Base-by-base conservation (phyloP, 192 early-diverging fungal species). In the Mortierella antarctica region DNA sequence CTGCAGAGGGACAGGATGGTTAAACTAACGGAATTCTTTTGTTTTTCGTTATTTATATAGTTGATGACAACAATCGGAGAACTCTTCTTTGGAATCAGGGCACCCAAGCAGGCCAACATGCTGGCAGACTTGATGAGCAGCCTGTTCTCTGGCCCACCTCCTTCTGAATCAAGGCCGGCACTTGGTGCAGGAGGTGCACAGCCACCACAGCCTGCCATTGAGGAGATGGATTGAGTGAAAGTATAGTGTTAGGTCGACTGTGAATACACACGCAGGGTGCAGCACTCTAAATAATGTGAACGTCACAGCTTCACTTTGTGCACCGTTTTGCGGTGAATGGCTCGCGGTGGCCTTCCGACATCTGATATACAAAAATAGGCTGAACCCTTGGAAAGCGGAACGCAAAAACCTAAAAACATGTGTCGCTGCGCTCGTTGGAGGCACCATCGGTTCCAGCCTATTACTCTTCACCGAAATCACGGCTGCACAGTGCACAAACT, bases 61-160 rank as follows among this genome's bases (percentile, higher is more conserved):
- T 48, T 86, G 31, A 67, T 89, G 46, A 71, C 83, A 5, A 71
- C 83, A 18, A 87, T 89, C 74, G 88, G 86, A 46, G 61, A 81
- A 11, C 61, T 78, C 2, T 89, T 86, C 69, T 89, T 89, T 67
- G 76, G 78, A 40, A 80, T 89, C 50, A 74, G 55, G 54, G 82
- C 81, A 17, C 86, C 84, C 41, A 78, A 75, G 51, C 88, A 86
- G 67, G 70, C 79, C 21, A 88, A 88, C 47, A 80, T 85, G 70
- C 41, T 88, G 52, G 82, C 82, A 18, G 87, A 88, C 61, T 51
- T 88, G 42, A 85, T 88, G 87, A 83, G 79, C 63, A 88, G 83
- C 58, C 68, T 88, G 20, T 88, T 88, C 50, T 67, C 70, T 50
- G 86, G 83, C 14, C 61, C 72, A 31, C 82, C 84, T n/a, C 54